Evolutionary conservation across 2,329 filamentous ascomycete species (phyloP).

Genomic region (Talaromyces albobiverticillius): DNA sequence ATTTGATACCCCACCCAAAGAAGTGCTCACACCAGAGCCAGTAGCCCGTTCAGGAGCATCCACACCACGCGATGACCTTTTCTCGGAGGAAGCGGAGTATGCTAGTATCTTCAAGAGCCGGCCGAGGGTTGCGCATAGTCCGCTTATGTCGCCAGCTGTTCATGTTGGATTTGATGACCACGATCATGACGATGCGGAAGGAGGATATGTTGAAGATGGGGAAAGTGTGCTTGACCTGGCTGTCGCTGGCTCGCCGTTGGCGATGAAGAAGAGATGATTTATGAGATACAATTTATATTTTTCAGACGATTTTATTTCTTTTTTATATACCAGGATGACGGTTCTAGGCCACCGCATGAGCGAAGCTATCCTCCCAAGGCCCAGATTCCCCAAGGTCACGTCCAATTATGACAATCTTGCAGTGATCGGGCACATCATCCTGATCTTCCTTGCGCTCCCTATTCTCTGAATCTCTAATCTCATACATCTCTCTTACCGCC

Average conservation of each 20-base stretch:
- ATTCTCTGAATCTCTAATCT: conserved; percentile 67
- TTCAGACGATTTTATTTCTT: not conserved
- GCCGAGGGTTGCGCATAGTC: conserved; percentile 76
- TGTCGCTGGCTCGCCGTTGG: conserved; percentile 13
- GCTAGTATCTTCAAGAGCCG: conserved; percentile 81
- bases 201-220: conserved; percentile 8
- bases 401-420: conserved; percentile 49
- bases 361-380: conserved; percentile 35
- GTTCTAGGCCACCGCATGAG: not conserved
- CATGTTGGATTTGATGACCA: conserved; percentile 29
- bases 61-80: conserved; percentile 65
- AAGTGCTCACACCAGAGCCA: conserved; percentile 19
- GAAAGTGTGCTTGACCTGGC: conserved; percentile 12
- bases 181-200: conserved; percentile 12
- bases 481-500: conserved; percentile 90
- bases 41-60: conserved; percentile 32
- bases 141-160: conserved; percentile 48
- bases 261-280: conserved; percentile 14
- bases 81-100: conserved; percentile 70
- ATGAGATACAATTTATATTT: not conserved
- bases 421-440: conserved; percentile 25
- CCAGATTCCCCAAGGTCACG: conserved; percentile 36
- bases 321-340: not conserved
- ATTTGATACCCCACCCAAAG: conserved; percentile 52
- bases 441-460: conserved; percentile 9